Base-by-base conservation (phyloP, 139 green algal genomes). In the Chlorella sorokiniana region DNA sequence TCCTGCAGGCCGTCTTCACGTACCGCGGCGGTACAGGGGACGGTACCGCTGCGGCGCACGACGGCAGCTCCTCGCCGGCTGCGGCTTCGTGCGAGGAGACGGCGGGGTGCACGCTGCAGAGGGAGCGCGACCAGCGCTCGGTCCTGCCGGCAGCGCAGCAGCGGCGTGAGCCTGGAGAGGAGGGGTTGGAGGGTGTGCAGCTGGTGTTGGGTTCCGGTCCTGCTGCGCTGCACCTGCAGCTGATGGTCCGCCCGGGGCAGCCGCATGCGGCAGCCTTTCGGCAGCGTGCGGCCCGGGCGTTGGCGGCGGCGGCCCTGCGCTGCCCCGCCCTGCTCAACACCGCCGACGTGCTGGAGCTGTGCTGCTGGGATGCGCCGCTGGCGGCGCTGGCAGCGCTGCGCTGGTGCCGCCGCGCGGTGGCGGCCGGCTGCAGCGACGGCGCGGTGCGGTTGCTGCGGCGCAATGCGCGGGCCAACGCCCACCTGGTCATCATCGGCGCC, bases 1-100 rank as follows among this genome's bases (percentile, higher is more conserved):
- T 91, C 90, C 79, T 98, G 27, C 94, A 98, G 83, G 93, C 86
- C 4, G 81, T 89, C 4, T 97, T 93, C 82, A 85, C 79, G 0
- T 84, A 74, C 56, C 27, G 51, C 16, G 54, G 52, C 4, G 25
- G 9, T 8, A 31, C 45, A 20, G 18, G 78, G 71, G 1, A 61
- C 84, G 42, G 83, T 73, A 31, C 71, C 70, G 77, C 48, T 76
- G 72, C 27, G 23, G 52, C n/a, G 42, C 69, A 23, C 77, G 77
- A 38, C 56, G 61, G 65, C 48, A 86, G 75, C 61, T 86, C n/a
- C n/a, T n/a, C n/a, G n/a, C n/a, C n/a, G n/a, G n/a, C n/a, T n/a
- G n/a, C n/a, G n/a, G n/a, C n/a, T n/a, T n/a, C n/a, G n/a, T n/a
- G 40, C 25, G 70, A 69, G 70, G 71, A 62, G 63, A 4, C 67